phyloP scores from a whole-genome alignment of 208 protist species.

The Trypanosomatidae sp. region DNA sequence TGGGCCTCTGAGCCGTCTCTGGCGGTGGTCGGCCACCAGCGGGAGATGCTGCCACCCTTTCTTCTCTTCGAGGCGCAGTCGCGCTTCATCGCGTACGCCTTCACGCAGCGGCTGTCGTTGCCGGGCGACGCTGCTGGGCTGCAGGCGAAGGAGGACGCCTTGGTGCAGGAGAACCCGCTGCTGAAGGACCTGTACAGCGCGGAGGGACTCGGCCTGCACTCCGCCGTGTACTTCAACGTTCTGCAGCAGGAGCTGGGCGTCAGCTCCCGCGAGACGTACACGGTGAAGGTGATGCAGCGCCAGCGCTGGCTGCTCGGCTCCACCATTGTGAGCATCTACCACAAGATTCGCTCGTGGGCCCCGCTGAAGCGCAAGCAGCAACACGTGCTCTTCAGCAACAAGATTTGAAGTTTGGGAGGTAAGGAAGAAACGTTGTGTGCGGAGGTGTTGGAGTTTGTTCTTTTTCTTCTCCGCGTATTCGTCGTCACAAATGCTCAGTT shows the following conservation, averaged over 20 bases:
- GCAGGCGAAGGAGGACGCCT: constrained; percentile 29
- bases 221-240: constrained; percentile 83
- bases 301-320: too few relatives aligned
- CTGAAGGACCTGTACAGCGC: constrained; percentile 40
- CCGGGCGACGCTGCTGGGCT: constrained; percentile 34
- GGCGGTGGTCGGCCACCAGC: constrained; percentile 81
- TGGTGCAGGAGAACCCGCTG: constrained; percentile 38
- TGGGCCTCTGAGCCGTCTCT: constrained; percentile 55
- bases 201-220: too few relatives aligned
- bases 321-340: too few relatives aligned
- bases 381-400: constrained; percentile 90
- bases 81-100: constrained; percentile 80
- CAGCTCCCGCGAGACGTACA: constrained; percentile 80
- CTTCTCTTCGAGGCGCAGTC: constrained; percentile 85
- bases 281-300: constrained; percentile 51
- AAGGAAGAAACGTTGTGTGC: background rate
- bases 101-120: constrained; percentile 61
- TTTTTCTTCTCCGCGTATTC: too few relatives aligned
- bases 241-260: constrained; percentile 77
- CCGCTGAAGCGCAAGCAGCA: constrained; percentile 88
- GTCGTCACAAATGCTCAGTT: too few relatives aligned
- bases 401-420: constrained; percentile 39
- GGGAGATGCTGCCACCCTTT: constrained; percentile 76
- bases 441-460: background rate
- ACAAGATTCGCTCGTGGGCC: constrained; percentile 76